These are phyloP conservation scores for Melaleuca alternifolia DNA, from an alignment of 345 rosid genomes.

Conservation along the genomic window DNA sequence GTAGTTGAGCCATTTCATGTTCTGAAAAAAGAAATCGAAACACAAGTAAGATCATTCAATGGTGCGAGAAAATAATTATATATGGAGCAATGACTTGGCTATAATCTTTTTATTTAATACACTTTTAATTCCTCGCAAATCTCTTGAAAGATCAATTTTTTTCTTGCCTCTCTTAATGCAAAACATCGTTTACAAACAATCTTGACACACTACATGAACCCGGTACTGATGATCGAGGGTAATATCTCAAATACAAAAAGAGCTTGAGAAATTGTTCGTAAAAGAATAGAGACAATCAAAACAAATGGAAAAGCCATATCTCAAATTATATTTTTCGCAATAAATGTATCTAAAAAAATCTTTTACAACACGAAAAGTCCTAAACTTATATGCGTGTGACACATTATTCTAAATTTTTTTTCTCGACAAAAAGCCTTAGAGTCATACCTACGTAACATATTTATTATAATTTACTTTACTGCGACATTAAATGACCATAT, in stretches of 20 bases:
- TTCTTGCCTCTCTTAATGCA: neutral
- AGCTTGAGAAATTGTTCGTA: neutral
- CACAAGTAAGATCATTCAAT: neutral
- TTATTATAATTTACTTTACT: too few relatives aligned
- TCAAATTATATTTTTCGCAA: too few relatives aligned
- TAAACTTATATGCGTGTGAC: too few relatives aligned
- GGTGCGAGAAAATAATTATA: accelerated
- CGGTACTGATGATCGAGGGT: neutral
- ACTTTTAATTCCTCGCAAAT: accelerated
- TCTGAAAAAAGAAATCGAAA: accelerated
- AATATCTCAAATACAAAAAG: neutral
- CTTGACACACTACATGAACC: neutral
- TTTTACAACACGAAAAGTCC: too few relatives aligned
- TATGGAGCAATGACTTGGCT: neutral
- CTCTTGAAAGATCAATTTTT: neutral
- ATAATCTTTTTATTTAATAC: neutral
- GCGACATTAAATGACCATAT: too few relatives aligned
- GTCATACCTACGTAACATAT: too few relatives aligned
- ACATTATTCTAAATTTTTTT: too few relatives aligned
- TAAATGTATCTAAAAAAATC: too few relatives aligned
- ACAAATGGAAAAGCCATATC: too few relatives aligned
- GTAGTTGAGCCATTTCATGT: neutral
- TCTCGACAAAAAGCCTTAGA: too few relatives aligned
- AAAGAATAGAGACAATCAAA: neutral
- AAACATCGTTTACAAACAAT: neutral